Conservation (phyloP, 768 basidiomycete genomes). For the Dictyophora rubrovolvata region DNA sequence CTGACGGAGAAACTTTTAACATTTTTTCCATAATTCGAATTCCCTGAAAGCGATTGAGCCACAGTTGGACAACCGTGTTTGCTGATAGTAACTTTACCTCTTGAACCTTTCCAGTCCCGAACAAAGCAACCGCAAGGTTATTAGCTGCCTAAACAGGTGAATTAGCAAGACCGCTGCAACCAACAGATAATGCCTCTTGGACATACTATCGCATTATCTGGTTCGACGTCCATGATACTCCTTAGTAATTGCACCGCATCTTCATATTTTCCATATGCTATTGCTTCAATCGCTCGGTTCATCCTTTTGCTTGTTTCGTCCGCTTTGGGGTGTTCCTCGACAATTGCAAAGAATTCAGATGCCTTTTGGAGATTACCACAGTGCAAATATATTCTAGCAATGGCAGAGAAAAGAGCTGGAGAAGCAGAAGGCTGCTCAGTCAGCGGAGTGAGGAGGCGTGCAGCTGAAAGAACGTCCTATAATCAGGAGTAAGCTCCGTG, state of each 20-base stretch:
- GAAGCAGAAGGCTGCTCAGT: slow-evolving; percentile 32
- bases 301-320: slow-evolving; percentile 39
- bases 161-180: background rate
- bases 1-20: slow-evolving; percentile 53
- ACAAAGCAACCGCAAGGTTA: slow-evolving; percentile 60
- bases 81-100: slow-evolving; percentile 36
- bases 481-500: background rate
- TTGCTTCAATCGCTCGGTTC: slow-evolving; percentile 57
- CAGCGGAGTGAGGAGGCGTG: slow-evolving; percentile 57
- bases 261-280: slow-evolving; percentile 63
- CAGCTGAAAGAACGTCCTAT: slow-evolving; percentile 65
- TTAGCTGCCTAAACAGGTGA: slow-evolving; percentile 48
- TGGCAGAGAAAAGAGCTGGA: slow-evolving; percentile 52
- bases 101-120: slow-evolving; percentile 61
- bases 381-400: slow-evolving; percentile 69
- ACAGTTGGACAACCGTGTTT: background rate
- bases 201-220: slow-evolving; percentile 51
- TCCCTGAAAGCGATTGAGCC: slow-evolving; percentile 33
- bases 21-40: slow-evolving; percentile 60
- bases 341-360: slow-evolving; percentile 43
- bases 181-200: background rate
- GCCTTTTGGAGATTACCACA: slow-evolving; percentile 56
- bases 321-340: slow-evolving; percentile 34
- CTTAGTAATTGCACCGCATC: slow-evolving; percentile 37
- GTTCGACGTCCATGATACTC: slow-evolving; percentile 38